Evolutionary conservation across 306 rosid genomes (phyloP).

Genomic region (Sechiopsis laciniata): DNA sequence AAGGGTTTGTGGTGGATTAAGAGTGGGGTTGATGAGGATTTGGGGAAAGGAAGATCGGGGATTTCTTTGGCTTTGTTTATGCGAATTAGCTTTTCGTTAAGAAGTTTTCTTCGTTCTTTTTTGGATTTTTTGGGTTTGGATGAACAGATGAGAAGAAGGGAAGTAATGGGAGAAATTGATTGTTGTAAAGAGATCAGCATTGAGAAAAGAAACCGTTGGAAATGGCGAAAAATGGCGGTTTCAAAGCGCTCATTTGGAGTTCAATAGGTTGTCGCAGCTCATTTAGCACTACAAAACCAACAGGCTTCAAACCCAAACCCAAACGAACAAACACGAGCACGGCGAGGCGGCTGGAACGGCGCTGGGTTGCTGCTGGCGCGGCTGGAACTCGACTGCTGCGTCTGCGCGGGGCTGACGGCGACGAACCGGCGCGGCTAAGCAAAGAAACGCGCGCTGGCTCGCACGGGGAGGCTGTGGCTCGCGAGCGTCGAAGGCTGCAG

Average conservation of each 20-base stretch:
- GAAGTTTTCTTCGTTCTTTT: conserved; percentile 25
- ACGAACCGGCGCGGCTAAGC: too few species aligned
- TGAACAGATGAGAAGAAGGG: conserved; percentile 27
- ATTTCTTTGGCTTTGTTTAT: conserved; percentile 20
- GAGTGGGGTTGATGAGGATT: conserved; percentile 63
- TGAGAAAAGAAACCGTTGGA: not conserved
- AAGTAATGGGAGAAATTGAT: conserved; percentile 17
- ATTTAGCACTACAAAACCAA: too few species aligned
- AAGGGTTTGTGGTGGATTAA: conserved; percentile 44
- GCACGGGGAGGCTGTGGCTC: too few species aligned
- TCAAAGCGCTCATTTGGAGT: not conserved
- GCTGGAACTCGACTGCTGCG: too few species aligned
- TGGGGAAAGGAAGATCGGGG: conserved; percentile 39
- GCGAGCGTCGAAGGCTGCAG: too few species aligned
- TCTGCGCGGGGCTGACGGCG: too few species aligned
- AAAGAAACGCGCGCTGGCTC: too few species aligned
- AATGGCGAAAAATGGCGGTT: not conserved
- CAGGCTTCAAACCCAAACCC: too few species aligned
- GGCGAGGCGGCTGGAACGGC: too few species aligned
- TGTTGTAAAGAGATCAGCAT: conserved; percentile 37
- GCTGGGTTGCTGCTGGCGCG: too few species aligned
- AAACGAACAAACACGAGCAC: too few species aligned
- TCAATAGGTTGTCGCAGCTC: too few species aligned
- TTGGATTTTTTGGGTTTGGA: conserved; percentile 30
- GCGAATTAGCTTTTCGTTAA: conserved; percentile 28